Evolutionary conservation across 2,329 filamentous ascomycete species (phyloP).

Genomic region (Emmonsiellopsis sp.): DNA sequence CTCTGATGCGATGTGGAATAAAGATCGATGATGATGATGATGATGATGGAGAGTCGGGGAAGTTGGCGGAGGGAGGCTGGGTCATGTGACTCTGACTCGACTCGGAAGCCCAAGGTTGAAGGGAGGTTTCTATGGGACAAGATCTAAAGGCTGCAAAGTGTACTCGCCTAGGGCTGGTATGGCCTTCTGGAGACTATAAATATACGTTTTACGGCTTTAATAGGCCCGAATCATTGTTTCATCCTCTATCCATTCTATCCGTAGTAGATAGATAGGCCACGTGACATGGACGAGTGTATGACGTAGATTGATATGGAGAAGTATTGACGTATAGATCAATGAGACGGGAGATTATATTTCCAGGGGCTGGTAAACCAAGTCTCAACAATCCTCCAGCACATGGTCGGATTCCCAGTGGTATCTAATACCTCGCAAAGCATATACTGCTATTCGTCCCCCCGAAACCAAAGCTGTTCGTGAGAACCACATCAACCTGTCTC

Average conservation of each 20-base stretch:
- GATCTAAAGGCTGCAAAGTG: not conserved
- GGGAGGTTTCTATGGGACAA: not conserved
- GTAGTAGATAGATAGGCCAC: too few species aligned
- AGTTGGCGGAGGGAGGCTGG: not conserved
- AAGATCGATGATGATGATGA: not conserved
- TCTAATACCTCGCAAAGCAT: conserved; percentile 49
- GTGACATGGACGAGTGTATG: too few species aligned
- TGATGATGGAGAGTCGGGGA: not conserved
- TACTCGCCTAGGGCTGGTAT: not conserved
- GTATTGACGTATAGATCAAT: too few species aligned
- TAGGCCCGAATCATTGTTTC: too few species aligned
- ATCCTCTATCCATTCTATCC: too few species aligned
- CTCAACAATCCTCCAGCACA: too few species aligned
- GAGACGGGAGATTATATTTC: too few species aligned
- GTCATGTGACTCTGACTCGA: not conserved
- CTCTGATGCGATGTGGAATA: not conserved
- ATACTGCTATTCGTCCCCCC: conserved; percentile 91
- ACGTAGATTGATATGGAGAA: too few species aligned
- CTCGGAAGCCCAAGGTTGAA: not conserved
- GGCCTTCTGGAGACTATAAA: too few species aligned
- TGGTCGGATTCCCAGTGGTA: conserved; percentile 1
- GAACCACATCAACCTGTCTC: conserved; percentile 59
- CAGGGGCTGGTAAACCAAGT: too few species aligned
- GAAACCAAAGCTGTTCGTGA: conserved; percentile 97
- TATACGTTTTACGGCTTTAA: too few species aligned